Evolutionary conservation across 1,284 basidiomycete species (phyloP).

Genomic region (Vanrija sp.): DNA sequence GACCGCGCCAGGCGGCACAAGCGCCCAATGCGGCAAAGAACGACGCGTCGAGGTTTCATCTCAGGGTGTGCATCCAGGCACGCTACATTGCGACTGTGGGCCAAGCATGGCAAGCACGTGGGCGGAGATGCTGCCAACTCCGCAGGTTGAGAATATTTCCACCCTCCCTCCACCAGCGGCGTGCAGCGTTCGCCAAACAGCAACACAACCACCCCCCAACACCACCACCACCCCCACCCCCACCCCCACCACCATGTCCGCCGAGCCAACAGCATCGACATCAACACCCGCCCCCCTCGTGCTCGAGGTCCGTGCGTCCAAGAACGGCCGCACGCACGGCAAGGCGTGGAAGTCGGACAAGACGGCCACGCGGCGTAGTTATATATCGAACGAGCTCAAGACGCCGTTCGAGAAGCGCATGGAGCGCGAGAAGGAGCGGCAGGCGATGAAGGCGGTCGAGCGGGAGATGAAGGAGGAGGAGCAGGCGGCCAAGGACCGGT

Average conservation of each 20-base stretch:
- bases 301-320: slow-evolving; percentile 20
- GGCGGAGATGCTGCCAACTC: neutral
- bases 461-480: slow-evolving; percentile 48
- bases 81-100: neutral
- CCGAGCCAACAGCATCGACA: neutral
- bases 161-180: too few species aligned
- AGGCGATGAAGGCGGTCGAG: slow-evolving; percentile 45
- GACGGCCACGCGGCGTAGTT: slow-evolving; percentile 35
- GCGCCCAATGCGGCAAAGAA: neutral
- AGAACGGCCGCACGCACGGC: slow-evolving; percentile 39
- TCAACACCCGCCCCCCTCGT: neutral
- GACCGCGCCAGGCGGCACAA: neutral
- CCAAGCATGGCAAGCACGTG: neutral
- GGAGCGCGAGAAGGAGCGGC: slow-evolving; percentile 37
- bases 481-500: slow-evolving; percentile 41
- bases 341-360: slow-evolving; percentile 47
- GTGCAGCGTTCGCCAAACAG: neutral
- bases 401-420: slow-evolving; percentile 40
- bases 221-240: neutral
- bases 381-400: slow-evolving; percentile 38
- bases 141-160: neutral
- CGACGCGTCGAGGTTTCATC: neutral
- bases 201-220: neutral
- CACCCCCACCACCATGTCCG: neutral
- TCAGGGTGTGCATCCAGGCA: neutral